These are phyloP conservation scores for Camellia lanceoleosa DNA, from an alignment of 148 eudicot species.

Conservation along the genomic window DNA sequence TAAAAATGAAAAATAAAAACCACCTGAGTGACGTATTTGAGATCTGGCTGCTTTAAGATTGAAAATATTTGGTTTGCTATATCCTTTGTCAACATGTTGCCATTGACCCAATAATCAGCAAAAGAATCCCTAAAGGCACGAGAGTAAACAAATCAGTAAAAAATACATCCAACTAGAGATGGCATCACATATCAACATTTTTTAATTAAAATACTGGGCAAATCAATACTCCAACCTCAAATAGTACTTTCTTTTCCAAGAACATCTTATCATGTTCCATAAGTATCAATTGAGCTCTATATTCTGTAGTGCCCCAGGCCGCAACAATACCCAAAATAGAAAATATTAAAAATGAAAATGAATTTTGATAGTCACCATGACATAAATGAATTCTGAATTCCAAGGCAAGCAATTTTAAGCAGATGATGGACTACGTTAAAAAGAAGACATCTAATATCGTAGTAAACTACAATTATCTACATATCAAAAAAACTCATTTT, in stretches of 20 bases:
- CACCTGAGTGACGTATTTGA: slow-evolving; percentile 69
- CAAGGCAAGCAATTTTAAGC: background rate
- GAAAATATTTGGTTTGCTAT: slow-evolving; percentile 67
- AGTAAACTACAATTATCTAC: background rate
- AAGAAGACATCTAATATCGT: background rate
- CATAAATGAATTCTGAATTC: background rate
- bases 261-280: background rate
- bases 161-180: background rate
- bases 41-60: slow-evolving; percentile 77
- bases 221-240: background rate
- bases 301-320: slow-evolving; percentile 3
- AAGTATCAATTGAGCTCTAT: background rate
- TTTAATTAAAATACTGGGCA: background rate
- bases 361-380: background rate
- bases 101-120: slow-evolving; percentile 89
- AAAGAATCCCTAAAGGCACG: slow-evolving; percentile 70
- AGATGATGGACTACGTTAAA: background rate
- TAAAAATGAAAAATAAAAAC: slow-evolving; percentile 5
- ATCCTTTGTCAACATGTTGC: slow-evolving; percentile 83
- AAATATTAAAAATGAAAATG: background rate
- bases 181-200: background rate
- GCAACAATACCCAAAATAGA: background rate
- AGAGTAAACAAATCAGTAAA: slow-evolving; percentile 8
- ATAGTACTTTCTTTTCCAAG: background rate
- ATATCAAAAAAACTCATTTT: background rate